A percentile compares a stretch with the other conserved stretches of the same genome.
Evolutionary conservation across 805 yeast genomes (phyloP).

Genomic region (Candida methanosorbosa): DNA sequence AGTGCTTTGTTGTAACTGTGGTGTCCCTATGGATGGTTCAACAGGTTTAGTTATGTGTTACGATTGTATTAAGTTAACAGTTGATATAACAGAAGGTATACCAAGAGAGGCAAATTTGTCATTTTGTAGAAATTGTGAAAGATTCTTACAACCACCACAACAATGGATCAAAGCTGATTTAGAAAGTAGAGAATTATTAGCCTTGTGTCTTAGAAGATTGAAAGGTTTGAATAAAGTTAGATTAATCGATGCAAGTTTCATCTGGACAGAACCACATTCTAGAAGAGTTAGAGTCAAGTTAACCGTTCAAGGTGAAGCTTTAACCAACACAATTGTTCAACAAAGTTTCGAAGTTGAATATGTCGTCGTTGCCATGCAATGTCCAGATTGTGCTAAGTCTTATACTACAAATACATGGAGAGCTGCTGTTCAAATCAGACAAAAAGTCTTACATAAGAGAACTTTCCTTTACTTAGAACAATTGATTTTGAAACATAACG

Average conservation of each 20-base stretch:
- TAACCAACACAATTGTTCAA: constrained; percentile 84
- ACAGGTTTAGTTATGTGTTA: constrained; percentile 90
- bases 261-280: constrained; percentile 99
- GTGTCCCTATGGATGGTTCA: constrained; percentile 96
- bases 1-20: constrained; percentile 96
- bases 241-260: constrained; percentile 84
- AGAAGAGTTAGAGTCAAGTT: constrained; percentile 86
- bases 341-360: constrained; percentile 94
- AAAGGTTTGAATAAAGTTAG: constrained; percentile 83
- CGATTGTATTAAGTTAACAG: constrained; percentile 91
- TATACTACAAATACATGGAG: constrained; percentile 97
- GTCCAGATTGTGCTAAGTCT: constrained; percentile 97
- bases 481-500: constrained; percentile 83
- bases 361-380: constrained; percentile 90
- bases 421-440: constrained; percentile 95
- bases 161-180: constrained; percentile 90
- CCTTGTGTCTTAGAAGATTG: constrained; percentile 79
- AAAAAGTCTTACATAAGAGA: constrained; percentile 93
- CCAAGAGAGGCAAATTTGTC: constrained; percentile 92
- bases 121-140: constrained; percentile 94
- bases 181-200: constrained; percentile 88
- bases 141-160: constrained; percentile 89
- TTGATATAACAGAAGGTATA: constrained; percentile 88
- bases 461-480: constrained; percentile 95
- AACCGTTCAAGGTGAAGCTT: constrained; percentile 96